Base-by-base conservation (phyloP, 805 yeast species). In the Kuraishia capsulata region DNA sequence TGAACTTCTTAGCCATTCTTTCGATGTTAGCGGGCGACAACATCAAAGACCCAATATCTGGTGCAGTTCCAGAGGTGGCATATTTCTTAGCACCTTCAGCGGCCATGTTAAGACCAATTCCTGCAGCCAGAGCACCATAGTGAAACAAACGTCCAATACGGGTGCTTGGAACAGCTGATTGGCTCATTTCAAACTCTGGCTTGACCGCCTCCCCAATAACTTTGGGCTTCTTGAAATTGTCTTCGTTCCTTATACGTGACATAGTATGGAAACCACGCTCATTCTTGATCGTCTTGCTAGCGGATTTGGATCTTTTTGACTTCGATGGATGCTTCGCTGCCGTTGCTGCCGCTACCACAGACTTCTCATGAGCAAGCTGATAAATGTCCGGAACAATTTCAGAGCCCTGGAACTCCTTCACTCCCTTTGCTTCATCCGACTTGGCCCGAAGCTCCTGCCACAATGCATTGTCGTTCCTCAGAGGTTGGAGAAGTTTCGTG, bases 61-160 rank as follows among this genome's bases (percentile, higher is more conserved):
- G 67, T 0, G 65, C 50, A 14, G 65, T 56, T 3, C 62, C 55
- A 21, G 70, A 62, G 18, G 67, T 55, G 0, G 83, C 81, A 39
- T 77, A 69, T 31, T 88, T 76, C 42, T 78, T 71, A 31, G 89
- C 57, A 1, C 94, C 81, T 48, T 87, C 92, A 16, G 76, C 65
- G 1, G 95, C 78, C 20, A 85, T 90, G 28, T 90, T 88, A 9
- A 85, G 46, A 1, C 96, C 95, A 53, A 92, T 78, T 1, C 90
- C 86, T 0, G 97, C 95, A 1, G 97, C 97, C 24, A 92, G 62
- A 2, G 85, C 67, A 8, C 97, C 97, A 55, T 89, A 92, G 59
- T 92, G 98, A 54, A 88, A 87, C 36, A 92, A 69, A 43, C 98
- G 69, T 18, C 88, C 85, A n/a, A 92, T 58, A 50, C 96, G 74